Conservation (phyloP, 768 basidiomycete species). For the Chalciporus sphaerocephalus region DNA sequence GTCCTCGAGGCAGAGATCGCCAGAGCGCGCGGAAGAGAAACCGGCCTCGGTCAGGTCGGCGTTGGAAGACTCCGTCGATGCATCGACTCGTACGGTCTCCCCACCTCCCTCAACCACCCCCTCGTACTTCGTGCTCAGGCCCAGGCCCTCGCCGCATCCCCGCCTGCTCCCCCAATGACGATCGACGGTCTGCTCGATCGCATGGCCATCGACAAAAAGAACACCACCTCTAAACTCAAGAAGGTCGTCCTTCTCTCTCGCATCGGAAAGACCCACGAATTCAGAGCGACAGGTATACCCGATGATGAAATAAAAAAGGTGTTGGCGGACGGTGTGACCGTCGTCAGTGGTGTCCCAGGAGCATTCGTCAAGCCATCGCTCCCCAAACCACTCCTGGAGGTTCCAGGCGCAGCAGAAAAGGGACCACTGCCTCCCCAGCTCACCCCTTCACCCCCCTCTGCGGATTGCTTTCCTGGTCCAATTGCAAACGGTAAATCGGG, state of each 20-base stretch:
- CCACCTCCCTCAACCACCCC: constrained; percentile 75
- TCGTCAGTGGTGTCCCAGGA: constrained; percentile 62
- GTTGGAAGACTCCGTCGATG: constrained; percentile 86
- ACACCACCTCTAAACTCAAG: constrained; percentile 77
- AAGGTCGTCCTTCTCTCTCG: constrained; percentile 88
- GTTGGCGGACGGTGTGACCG: constrained; percentile 73
- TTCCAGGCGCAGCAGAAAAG: constrained; percentile 14
- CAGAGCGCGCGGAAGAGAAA: constrained; percentile 62
- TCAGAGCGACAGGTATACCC: constrained; percentile 79
- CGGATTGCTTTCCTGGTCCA: constrained; percentile 16
- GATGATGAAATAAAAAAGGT: constrained; percentile 81
- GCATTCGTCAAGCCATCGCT: constrained; percentile 35
- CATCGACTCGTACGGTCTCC: constrained; percentile 88
- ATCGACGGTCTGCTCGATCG: constrained; percentile 84
- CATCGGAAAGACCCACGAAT: constrained; percentile 91
- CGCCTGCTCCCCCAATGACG: constrained; percentile 32
- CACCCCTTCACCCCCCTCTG: constrained; percentile 3
- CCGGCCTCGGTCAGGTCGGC: constrained; percentile 79
- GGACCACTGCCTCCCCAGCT: constrained; percentile 22
- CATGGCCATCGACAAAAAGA: constrained; percentile 98
- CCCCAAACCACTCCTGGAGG: constrained; percentile 38
- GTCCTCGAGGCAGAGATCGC: constrained; percentile 95
- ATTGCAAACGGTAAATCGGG: not conserved
- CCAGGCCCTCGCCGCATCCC: constrained; percentile 17
- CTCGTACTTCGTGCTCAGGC: constrained; percentile 44